A percentile compares a stretch with the other conserved stretches of the same genome.
Evolutionary conservation across 352 stramenopile genomes (phyloP).

Genomic region (Globisporangium irregulare): DNA sequence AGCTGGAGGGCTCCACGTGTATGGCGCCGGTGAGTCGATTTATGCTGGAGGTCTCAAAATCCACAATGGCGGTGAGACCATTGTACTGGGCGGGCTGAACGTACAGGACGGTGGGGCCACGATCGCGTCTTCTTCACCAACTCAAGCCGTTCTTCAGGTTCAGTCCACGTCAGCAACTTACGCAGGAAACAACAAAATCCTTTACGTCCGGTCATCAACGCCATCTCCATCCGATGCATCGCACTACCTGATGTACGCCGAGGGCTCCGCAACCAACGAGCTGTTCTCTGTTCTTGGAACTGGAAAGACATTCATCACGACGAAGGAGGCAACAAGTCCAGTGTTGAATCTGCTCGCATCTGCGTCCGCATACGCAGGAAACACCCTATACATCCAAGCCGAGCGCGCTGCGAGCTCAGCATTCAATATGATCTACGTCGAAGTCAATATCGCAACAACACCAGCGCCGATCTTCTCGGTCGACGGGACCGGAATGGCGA

Average conservation of each 20-base stretch:
- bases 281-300: not conserved
- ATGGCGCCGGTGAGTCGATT: slow-evolving; percentile 34
- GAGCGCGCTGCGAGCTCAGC: not conserved
- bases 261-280: not conserved
- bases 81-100: slow-evolving; percentile 29
- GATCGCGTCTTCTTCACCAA: slow-evolving; percentile 24
- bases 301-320: not conserved
- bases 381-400: slow-evolving; percentile 5
- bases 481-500: slow-evolving; percentile 1
- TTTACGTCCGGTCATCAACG: slow-evolving; percentile 19
- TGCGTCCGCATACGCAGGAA: not conserved
- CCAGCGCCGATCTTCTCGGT: not conserved
- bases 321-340: not conserved
- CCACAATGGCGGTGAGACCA: slow-evolving; percentile 33
- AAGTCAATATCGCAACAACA: not conserved
- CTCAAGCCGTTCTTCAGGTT: slow-evolving; percentile 15
- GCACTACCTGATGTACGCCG: slow-evolving; percentile 1
- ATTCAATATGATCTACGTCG: slow-evolving; percentile 24
- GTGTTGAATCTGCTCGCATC: not conserved
- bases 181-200: not conserved
- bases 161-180: not conserved
- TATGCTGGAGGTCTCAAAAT: slow-evolving; percentile 34
- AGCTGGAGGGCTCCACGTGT: slow-evolving; percentile 27
- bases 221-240: not conserved
- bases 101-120: slow-evolving; percentile 32